These are phyloP conservation scores for Brettanomyces nanus DNA, from an alignment of 805 yeast genomes.

Conservation along the genomic window DNA sequence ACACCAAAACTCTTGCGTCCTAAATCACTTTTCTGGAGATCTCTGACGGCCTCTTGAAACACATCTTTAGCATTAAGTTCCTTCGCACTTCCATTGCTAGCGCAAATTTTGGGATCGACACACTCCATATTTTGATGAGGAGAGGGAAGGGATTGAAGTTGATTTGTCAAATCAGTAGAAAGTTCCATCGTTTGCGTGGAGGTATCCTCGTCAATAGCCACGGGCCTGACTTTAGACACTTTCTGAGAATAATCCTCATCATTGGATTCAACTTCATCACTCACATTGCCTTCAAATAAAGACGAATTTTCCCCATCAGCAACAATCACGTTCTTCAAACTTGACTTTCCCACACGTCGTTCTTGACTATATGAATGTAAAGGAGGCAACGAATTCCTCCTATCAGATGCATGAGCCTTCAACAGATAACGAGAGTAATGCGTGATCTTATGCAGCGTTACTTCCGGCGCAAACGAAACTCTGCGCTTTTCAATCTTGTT, in stretches of 20 bases:
- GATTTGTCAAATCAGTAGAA: conserved; percentile 19
- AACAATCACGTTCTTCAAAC: not conserved
- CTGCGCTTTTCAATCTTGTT: conserved; percentile 33
- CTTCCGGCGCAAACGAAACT: conserved; percentile 74
- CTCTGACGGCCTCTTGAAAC: conserved; percentile 7
- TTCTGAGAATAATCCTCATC: conserved; percentile 4
- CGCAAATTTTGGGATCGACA: no score
- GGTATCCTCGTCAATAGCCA: conserved; percentile 16
- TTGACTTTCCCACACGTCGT: not conserved
- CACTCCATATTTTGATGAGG: conserved; percentile 7
- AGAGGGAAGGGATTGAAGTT: conserved; percentile 11
- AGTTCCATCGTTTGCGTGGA: conserved; percentile 23
- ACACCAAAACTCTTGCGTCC: not conserved
- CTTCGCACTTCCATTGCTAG: not conserved
- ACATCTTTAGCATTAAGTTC: conserved; percentile 5
- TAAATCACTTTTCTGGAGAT: conserved; percentile 4
- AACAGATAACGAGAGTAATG: conserved; percentile 11
- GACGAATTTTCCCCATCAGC: not conserved
- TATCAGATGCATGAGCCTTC: conserved; percentile 1
- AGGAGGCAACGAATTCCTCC: conserved; percentile 5
- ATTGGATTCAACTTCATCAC: conserved; percentile 3
- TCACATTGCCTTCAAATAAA: not conserved
- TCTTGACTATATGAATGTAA: not conserved
- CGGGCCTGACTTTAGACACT: not conserved
- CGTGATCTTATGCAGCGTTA: conserved; percentile 45